Evolutionary conservation across 2,329 filamentous ascomycete genomes (phyloP).

Genomic region (Aspergillus pseudoterreus): DNA sequence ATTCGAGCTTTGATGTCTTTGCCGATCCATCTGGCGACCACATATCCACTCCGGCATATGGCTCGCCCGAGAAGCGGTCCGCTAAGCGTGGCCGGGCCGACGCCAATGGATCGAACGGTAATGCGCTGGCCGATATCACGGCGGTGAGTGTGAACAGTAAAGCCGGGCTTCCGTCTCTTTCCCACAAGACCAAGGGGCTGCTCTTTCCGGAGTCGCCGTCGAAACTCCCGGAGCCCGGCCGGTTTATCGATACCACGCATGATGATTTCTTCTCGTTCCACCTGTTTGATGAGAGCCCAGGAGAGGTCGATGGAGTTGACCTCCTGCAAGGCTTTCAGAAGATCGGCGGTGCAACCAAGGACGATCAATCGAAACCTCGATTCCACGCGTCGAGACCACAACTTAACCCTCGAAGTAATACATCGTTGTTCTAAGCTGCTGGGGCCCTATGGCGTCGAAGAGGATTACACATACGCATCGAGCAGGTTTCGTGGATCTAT

Average conservation of each 20-base stretch:
- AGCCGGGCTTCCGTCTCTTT: conserved; percentile 30
- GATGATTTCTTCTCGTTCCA: conserved; percentile 48
- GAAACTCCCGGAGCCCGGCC: conserved; percentile 30
- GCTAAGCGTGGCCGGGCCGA: conserved; percentile 50
- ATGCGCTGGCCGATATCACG: conserved; percentile 48
- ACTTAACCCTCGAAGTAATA: conserved; percentile 30
- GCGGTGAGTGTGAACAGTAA: conserved; percentile 35
- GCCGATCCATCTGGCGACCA: conserved; percentile 38
- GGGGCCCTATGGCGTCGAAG: not conserved
- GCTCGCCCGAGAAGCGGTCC: conserved; percentile 55
- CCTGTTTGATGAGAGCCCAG: conserved; percentile 42
- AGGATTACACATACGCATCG: not conserved
- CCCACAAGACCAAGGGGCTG: conserved; percentile 29
- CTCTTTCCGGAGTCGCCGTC: conserved; percentile 40
- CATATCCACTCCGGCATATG: conserved; percentile 37
- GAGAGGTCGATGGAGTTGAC: conserved; percentile 44
- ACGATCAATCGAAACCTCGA: conserved; percentile 29
- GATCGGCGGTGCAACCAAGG: conserved; percentile 39
- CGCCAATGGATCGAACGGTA: conserved; percentile 47
- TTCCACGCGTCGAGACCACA: conserved; percentile 27
- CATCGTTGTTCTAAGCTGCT: conserved; percentile 28
- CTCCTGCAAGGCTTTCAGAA: conserved; percentile 47
- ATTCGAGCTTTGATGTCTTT: conserved; percentile 56
- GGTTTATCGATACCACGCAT: conserved; percentile 34
- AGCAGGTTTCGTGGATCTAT: not conserved